Percentiles rank a stretch among this genome's conserved stretches.
These are phyloP conservation scores for Lanmaoa rubissima DNA, from an alignment of 768 basidiomycete genomes.

Conservation along the genomic window DNA sequence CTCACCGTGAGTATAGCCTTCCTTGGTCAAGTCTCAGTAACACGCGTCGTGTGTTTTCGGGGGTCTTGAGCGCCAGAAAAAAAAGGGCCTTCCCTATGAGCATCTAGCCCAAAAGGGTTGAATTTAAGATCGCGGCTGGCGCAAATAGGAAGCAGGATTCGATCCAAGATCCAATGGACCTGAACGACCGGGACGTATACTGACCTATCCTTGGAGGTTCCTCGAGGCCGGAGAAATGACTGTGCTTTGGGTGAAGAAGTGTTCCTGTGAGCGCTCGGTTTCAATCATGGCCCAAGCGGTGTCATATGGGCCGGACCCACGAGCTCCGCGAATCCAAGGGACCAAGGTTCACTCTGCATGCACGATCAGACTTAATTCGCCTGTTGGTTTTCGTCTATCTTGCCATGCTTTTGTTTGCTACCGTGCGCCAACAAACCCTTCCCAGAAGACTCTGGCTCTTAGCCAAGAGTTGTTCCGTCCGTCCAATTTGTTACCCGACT, in stretches of 20 bases:
- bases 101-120: slow-evolving; percentile 47
- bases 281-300: slow-evolving; percentile 31
- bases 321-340: slow-evolving; percentile 35
- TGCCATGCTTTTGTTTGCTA: slow-evolving; percentile 34
- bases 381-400: slow-evolving; percentile 26
- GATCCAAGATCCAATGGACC: slow-evolving; percentile 31
- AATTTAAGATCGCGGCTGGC: slow-evolving; percentile 42
- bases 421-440: slow-evolving; percentile 26
- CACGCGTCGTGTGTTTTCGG: slow-evolving; percentile 28
- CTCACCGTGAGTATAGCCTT: slow-evolving; percentile 32
- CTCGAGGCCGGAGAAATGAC: slow-evolving; percentile 42
- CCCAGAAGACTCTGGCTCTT: slow-evolving; percentile 25
- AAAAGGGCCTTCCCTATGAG: slow-evolving; percentile 18
- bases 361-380: slow-evolving; percentile 35
- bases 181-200: slow-evolving; percentile 14
- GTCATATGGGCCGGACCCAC: slow-evolving; percentile 25
- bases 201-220: slow-evolving; percentile 42
- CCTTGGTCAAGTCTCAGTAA: slow-evolving; percentile 26
- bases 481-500: slow-evolving; percentile 30
- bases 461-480: slow-evolving; percentile 14
- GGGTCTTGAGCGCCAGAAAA: slow-evolving; percentile 29
- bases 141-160: slow-evolving; percentile 41
- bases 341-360: slow-evolving; percentile 28
- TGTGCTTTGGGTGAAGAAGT: slow-evolving; percentile 25
- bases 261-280: slow-evolving; percentile 33